Evolutionary conservation across 768 basidiomycete species (phyloP), one percentile per base, ranked within the genome.

Genomic region (Pisolithus sp.): DNA sequence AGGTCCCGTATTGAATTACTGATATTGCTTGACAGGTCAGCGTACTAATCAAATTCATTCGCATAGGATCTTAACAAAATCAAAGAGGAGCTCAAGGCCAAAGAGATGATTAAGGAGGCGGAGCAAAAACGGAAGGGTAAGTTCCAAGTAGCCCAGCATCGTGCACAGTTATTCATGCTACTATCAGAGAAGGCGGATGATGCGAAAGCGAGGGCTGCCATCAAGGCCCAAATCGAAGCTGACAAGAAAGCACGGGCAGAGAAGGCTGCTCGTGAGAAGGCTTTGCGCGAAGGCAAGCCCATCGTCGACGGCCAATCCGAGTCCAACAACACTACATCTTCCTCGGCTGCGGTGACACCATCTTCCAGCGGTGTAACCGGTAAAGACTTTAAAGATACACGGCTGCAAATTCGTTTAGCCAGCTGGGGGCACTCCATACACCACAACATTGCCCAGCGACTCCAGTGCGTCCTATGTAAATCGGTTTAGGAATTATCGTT

Each of bases 221-320:
- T 97, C 62, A 93, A 92, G 64, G 90, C 88, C 1, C 93, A 96
- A 66, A 96, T 97, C 57, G 93, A 94, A 68, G 89, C 85, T 0
- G 94, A 96, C 73, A 98, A 93, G 72, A 80, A 81, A 48, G 85
- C 81, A 8, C 82, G 95, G 18, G 91, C 91, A 0, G 93, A 88
- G 63, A 93, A 89, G 61, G 76, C 84, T 2, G 93, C 93, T 0
- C 74, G 84, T 44, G 95, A 97, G 70, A 97, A 97, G 66, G 94
- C 93, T 0, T 65, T 94, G 7, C 80, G 94, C 30, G 92, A 95
- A 34, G 94, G 94, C 1, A 72, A 73, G 49, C 63, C 72, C n/a
- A 62, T 73, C 18, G 59, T 74, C 21, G 70, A 74, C 36, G 51
- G 53, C 8, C 34, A 58, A 23, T 65, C 69, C 13, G 34, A 50